A percentile compares a stretch with the other conserved stretches of the same genome.
These are phyloP conservation scores for Arthrobotrys sphaeroides DNA, from an alignment of 2,329 filamentous ascomycete genomes.

Conservation along the genomic window DNA sequence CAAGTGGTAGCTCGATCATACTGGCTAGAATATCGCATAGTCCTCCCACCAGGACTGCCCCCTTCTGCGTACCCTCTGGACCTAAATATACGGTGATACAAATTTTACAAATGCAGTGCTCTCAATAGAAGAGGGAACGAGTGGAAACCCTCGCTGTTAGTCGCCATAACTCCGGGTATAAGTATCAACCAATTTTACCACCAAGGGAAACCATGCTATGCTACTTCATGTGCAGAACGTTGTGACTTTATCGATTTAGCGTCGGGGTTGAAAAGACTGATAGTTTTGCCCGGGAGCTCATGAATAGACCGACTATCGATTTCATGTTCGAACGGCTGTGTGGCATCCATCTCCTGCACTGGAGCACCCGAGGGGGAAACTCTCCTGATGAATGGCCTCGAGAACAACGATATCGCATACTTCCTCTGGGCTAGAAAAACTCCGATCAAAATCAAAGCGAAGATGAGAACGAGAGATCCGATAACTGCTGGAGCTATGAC, in stretches of 20 bases:
- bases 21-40: no score
- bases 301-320: neutral
- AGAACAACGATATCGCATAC: neutral
- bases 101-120: no score
- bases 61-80: no score
- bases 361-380: no score
- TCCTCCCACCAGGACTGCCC: no score
- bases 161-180: no score
- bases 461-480: neutral
- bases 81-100: no score
- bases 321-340: neutral
- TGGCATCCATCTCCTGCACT: neutral
- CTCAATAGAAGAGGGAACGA: no score
- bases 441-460: neutral
- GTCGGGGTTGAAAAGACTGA: neutral
- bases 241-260: neutral
- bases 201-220: neutral
- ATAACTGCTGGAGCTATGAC: neutral
- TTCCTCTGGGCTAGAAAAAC: neutral
- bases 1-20: no score
- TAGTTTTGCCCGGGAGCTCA: neutral
- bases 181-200: no score
- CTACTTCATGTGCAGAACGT: neutral
- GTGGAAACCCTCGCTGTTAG: no score
- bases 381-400: neutral